Base-by-base conservation (phyloP, 2,329 filamentous ascomycete genomes). In the Pseudogymnoascus sp. region DNA sequence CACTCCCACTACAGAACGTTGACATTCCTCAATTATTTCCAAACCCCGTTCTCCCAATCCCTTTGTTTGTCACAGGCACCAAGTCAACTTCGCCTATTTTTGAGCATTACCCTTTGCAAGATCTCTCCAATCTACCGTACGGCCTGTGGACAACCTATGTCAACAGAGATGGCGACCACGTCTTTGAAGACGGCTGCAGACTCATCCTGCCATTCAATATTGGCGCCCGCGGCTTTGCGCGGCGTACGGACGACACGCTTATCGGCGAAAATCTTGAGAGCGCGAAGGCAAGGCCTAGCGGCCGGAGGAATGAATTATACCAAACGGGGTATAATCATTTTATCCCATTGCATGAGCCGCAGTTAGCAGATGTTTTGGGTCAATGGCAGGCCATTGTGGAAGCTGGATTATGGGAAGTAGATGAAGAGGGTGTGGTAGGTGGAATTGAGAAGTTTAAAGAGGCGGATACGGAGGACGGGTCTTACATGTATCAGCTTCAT, bases 371-470 rank as follows among this genome's bases (percentile, higher is more conserved):
- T 49, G 77, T 72, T 9, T 63, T 72, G 41, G 59, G 66, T 14
- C 66, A 64, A 18, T 73, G 70, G 71, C 63, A 64, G 18, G 59
- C 67, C 41, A 59, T 70, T 35, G 67, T 72, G 14, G 68, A 67
- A 45, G 65, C 60, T 45, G 70, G 68, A 14, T 67, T 68, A 64
- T 71, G 71, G 69, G 62, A 64, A 37, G 65, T 72, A 12, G 63
- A 63, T 63, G 63, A 65, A 14, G 63, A 72, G 14, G 71, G 71
- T 4, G 69, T 71, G 5, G 16, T 60, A n/a, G 69, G 69, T 49
- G 70, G 70, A 11, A 71, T 72, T 67, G 67, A 71, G 7, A 72
- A 71, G 45, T 72, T 70, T 35, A 65, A 64, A 43, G 71, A 72
- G 41, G 71, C 71, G 8, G 70, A 73, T 65, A 71, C 67, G 9